Percentiles rank a stretch among this genome's conserved stretches.
phyloP scores from a whole-genome alignment of 23 red algal genomes.

The Gracilaria gracilis region DNA sequence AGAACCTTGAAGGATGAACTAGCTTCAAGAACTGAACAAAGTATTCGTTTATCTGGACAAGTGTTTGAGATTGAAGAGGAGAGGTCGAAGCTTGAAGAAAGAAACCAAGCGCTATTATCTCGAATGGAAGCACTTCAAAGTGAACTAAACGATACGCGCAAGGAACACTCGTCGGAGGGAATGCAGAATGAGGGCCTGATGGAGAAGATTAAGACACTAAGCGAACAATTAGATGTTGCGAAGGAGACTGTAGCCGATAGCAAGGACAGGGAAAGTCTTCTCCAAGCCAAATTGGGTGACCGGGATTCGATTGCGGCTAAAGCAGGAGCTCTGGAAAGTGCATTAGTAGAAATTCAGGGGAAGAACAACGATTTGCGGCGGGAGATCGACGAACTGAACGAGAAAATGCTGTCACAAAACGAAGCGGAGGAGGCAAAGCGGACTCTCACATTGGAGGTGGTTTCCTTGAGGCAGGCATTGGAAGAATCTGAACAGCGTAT shows the following conservation, averaged over 20 bases:
- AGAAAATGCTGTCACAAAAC: constrained; percentile 56
- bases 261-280: constrained; percentile 38
- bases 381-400: constrained; percentile 31
- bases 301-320: constrained; percentile 31
- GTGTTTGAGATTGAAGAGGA: constrained; percentile 68
- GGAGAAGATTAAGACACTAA: constrained; percentile 13
- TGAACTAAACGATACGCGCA: background rate
- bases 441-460: constrained; percentile 49
- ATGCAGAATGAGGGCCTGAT: background rate
- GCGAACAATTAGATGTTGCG: constrained; percentile 12
- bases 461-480: constrained; percentile 45
- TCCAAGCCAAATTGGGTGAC: constrained; percentile 26
- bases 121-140: constrained; percentile 5
- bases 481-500: constrained; percentile 15
- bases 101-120: background rate
- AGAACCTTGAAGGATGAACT: constrained; percentile 42
- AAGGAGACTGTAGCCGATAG: constrained; percentile 32
- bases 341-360: background rate
- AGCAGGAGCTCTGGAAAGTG: constrained; percentile 7
- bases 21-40: constrained; percentile 65
- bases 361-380: background rate
- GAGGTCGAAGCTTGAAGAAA: constrained; percentile 28
- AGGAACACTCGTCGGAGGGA: background rate
- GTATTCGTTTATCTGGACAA: constrained; percentile 72
- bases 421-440: constrained; percentile 75